A percentile compares a stretch with the other conserved stretches of the same genome.
Evolutionary conservation across 305 asterid species (phyloP).

Genomic region (Caryopteris hybrid): DNA sequence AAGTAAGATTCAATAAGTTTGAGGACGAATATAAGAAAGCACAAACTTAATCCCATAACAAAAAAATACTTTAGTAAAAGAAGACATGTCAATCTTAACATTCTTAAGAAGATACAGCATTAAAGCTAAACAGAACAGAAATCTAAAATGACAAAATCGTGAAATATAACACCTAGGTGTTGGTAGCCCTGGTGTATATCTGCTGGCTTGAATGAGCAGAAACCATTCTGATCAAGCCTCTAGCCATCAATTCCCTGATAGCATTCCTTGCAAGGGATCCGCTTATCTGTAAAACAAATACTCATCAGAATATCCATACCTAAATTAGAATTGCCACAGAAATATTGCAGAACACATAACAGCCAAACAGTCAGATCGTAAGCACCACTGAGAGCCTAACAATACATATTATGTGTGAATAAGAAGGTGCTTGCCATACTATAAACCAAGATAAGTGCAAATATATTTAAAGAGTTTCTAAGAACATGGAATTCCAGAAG

Average conservation of each 20-base stretch:
- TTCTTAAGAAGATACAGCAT: not conserved
- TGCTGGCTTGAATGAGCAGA: slow-evolving; percentile 56
- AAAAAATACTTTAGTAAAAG: not conserved
- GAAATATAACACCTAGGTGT: slow-evolving; percentile 27
- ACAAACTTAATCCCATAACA: not conserved
- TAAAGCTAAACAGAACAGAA: not conserved
- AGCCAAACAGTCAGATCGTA: too few relatives aligned
- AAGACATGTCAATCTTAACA: not conserved
- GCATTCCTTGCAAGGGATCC: slow-evolving; percentile 56
- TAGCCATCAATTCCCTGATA: slow-evolving; percentile 48
- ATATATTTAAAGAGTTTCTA: too few relatives aligned
- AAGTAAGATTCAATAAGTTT: too few relatives aligned
- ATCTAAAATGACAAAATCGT: slow-evolving; percentile 3
- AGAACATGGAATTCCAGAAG: too few relatives aligned
- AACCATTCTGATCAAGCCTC: slow-evolving; percentile 51
- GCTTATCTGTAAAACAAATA: slow-evolving; percentile 22
- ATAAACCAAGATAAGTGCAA: too few relatives aligned
- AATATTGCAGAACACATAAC: too few relatives aligned
- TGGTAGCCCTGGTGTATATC: slow-evolving; percentile 59
- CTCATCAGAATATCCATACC: too few relatives aligned
- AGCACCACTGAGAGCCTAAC: too few relatives aligned
- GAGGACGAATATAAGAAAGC: too few relatives aligned
- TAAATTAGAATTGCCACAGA: too few relatives aligned
- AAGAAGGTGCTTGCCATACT: too few relatives aligned
- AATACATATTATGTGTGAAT: too few relatives aligned